Conservation (phyloP, 2,329 filamentous ascomycete species). For the Diaporthe capsici region DNA sequence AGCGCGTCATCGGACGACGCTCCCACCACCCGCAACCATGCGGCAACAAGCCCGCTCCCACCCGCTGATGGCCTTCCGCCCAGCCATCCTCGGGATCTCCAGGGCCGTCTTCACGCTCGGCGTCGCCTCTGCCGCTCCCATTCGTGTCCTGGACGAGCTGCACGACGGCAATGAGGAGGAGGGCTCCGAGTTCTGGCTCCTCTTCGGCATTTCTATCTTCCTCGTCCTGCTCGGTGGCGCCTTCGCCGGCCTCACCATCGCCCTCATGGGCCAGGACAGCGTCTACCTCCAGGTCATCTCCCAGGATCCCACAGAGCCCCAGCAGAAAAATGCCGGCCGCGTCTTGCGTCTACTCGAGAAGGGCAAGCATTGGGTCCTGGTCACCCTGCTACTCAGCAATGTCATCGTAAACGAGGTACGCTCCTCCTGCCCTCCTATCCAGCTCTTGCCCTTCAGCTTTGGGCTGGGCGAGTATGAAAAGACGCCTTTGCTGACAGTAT, state of each 20-base stretch:
- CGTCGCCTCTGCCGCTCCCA: conserved; percentile 63
- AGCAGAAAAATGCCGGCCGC: conserved; percentile 86
- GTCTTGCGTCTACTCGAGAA: conserved; percentile 85
- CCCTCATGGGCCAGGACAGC: conserved; percentile 84
- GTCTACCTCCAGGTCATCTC: conserved; percentile 97
- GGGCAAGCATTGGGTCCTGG: conserved; percentile 98
- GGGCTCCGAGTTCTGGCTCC: conserved; percentile 82
- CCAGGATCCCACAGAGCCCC: conserved; percentile 85
- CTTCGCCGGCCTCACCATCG: conserved; percentile 94
- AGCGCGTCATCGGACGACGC: conserved; percentile 9
- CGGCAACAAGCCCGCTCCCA: conserved; percentile 30
- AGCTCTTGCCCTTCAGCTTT: background rate
- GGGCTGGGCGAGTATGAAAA: background rate
- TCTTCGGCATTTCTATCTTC: conserved; percentile 82
- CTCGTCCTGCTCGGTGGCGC: conserved; percentile 91
- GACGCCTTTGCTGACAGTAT: background rate
- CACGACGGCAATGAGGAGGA: conserved; percentile 65
- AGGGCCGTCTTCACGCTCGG: conserved; percentile 65
- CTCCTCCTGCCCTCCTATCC: background rate
- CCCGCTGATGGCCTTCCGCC: conserved; percentile 40
- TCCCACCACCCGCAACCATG: conserved; percentile 27
- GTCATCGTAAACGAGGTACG: conserved; percentile 91
- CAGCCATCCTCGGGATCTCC: conserved; percentile 65
- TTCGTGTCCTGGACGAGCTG: conserved; percentile 52
- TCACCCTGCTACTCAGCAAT: conserved; percentile 93